Evolutionary conservation across 208 protist genomes (phyloP).

Genomic region (Acanthamoeba lenticulata): DNA sequence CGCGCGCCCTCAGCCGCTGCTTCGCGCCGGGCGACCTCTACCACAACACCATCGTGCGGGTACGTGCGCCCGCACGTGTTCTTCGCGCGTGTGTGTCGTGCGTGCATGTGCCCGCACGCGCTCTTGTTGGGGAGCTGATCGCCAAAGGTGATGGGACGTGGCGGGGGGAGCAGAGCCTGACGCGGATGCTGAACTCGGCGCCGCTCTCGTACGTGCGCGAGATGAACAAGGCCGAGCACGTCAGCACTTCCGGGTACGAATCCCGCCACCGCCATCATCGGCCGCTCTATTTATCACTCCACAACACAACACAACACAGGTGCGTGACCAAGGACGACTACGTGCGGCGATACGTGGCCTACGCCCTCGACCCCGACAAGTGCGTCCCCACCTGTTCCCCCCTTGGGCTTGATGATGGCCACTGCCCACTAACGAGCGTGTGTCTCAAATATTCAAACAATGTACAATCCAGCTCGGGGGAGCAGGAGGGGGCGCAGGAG

Average conservation of each 20-base stretch:
- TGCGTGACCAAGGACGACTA: background rate
- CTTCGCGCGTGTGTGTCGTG: background rate
- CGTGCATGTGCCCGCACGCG: background rate
- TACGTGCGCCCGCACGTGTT: too few relatives aligned
- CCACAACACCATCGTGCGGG: background rate
- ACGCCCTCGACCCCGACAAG: background rate
- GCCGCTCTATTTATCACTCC: background rate
- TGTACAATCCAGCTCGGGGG: background rate
- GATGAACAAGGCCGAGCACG: background rate
- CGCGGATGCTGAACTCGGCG: background rate
- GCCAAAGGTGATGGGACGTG: too few relatives aligned
- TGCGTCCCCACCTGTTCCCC: background rate
- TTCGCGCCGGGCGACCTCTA: background rate
- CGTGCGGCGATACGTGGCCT: background rate
- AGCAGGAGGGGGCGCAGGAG: background rate
- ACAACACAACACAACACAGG: background rate
- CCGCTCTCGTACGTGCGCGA: background rate
- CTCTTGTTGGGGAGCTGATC: too few relatives aligned
- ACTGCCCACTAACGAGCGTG: too few relatives aligned
- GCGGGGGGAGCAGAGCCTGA: background rate
- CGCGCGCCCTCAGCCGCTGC: background rate
- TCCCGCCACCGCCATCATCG: background rate
- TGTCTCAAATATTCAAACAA: too few relatives aligned
- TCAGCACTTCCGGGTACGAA: background rate
- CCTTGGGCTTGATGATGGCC: background rate